Conservation (phyloP, 1,284 basidiomycete species). For the Rhodotorula sp. region DNA sequence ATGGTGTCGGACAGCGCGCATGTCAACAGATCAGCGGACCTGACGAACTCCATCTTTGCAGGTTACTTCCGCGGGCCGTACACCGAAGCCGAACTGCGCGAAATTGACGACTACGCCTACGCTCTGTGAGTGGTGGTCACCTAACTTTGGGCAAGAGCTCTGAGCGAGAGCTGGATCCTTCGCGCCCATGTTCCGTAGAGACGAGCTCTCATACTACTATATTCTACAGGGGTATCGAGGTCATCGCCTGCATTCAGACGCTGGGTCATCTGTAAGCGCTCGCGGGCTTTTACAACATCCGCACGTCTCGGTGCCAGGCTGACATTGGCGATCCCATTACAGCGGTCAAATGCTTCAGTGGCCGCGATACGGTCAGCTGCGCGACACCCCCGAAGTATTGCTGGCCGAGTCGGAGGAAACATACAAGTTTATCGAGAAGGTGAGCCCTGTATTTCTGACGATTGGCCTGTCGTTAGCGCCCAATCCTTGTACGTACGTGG, state of each 20-base stretch:
- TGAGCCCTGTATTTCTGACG: background rate
- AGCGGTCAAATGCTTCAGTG: slow-evolving; percentile 52
- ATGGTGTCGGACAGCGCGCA: background rate
- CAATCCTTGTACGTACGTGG: too few relatives aligned
- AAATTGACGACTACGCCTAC: slow-evolving; percentile 50
- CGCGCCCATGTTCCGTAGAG: background rate
- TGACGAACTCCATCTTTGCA: background rate
- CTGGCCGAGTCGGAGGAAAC: slow-evolving; percentile 48
- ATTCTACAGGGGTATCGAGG: slow-evolving; percentile 43
- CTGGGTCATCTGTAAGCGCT: slow-evolving; percentile 47
- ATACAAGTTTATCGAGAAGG: slow-evolving; percentile 49
- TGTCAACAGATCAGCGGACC: too few relatives aligned
- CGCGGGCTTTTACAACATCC: background rate
- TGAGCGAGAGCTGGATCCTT: too few relatives aligned
- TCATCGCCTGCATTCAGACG: slow-evolving; percentile 49
- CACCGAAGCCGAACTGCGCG: slow-evolving; percentile 43
- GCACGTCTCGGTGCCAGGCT: background rate
- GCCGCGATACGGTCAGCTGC: slow-evolving; percentile 48
- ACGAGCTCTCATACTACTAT: too few relatives aligned
- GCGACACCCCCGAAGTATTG: slow-evolving; percentile 51
- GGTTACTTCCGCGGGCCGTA: slow-evolving; percentile 41
- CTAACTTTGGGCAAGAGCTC: background rate
- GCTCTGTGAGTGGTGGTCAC: slow-evolving; percentile 27
- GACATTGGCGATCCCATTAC: background rate
- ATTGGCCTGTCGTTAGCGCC: background rate